A percentile compares a stretch with the other conserved stretches of the same genome.
phyloP scores from a whole-genome alignment of 345 rosid species.

The Lepidium sativum region DNA sequence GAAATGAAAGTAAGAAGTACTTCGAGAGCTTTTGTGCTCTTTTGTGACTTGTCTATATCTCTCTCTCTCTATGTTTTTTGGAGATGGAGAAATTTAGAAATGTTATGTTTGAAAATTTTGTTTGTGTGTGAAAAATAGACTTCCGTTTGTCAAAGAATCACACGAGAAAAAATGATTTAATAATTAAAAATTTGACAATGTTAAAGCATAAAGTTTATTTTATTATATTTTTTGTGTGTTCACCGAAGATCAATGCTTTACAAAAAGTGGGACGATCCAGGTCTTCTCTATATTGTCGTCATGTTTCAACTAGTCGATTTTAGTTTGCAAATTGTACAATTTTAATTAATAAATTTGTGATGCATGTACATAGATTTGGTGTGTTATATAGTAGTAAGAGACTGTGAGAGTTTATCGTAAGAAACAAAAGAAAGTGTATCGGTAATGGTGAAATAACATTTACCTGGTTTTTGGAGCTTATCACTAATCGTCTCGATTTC shows the following conservation, averaged over 20 bases:
- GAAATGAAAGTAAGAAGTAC: slow-evolving; percentile 47
- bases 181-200: too few relatives aligned
- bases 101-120: slow-evolving; percentile 14
- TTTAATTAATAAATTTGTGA: background rate
- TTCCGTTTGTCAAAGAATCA: slow-evolving; percentile 28
- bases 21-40: slow-evolving; percentile 37
- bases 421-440: background rate
- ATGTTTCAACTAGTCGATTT: background rate
- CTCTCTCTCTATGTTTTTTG: background rate
- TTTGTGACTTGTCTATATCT: slow-evolving; percentile 34
- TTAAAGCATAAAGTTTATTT: background rate
- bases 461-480: slow-evolving; percentile 1
- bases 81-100: background rate
- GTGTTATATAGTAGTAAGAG: background rate
- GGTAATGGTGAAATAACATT: slow-evolving; percentile 12
- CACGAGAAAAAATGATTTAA: background rate
- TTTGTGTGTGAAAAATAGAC: slow-evolving; percentile 19
- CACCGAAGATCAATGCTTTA: too few relatives aligned
- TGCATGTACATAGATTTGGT: background rate
- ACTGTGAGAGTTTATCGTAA: too few relatives aligned
- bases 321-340: background rate
- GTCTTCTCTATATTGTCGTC: slow-evolving; percentile 3
- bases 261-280: too few relatives aligned
- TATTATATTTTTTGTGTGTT: background rate
- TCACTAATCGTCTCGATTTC: slow-evolving; percentile 5